These are phyloP conservation scores for Acacia confusa DNA, from an alignment of 306 rosid genomes.

Conservation along the genomic window DNA sequence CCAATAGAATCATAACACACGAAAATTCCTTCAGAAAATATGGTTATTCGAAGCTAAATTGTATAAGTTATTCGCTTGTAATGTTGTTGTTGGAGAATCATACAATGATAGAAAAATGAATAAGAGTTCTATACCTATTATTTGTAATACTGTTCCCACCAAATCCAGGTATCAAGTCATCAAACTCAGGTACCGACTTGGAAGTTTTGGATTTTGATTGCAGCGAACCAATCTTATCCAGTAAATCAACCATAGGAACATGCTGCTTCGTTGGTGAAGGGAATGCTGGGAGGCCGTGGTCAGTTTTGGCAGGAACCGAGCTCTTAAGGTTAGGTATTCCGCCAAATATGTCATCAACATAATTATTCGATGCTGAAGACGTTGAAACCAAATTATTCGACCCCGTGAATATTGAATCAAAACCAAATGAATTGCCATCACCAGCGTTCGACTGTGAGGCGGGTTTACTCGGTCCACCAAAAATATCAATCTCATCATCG, in stretches of 20 bases:
- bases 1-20: neutral
- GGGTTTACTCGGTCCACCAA: constrained; percentile 42
- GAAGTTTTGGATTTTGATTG: constrained; percentile 29
- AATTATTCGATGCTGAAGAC: constrained; percentile 28
- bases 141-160: constrained; percentile 47
- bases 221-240: constrained; percentile 52
- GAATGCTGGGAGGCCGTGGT: constrained; percentile 38
- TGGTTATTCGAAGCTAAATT: neutral
- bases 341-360: constrained; percentile 70
- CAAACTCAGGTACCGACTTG: constrained; percentile 39
- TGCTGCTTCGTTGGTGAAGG: constrained; percentile 40
- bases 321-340: constrained; percentile 50
- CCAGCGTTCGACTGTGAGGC: constrained; percentile 28
- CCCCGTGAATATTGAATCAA: constrained; percentile 58
- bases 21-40: neutral
- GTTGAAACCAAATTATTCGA: constrained; percentile 41
- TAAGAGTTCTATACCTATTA: constrained; percentile 49
- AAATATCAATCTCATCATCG: constrained; percentile 46
- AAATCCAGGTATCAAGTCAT: constrained; percentile 80
- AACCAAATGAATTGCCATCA: constrained; percentile 40
- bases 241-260: constrained; percentile 52
- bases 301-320: constrained; percentile 35
- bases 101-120: neutral
- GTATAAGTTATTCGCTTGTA: neutral
- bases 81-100: neutral